phyloP scores from a whole-genome alignment of 2,329 filamentous ascomycete genomes.

The Botrytis galanthina region DNA sequence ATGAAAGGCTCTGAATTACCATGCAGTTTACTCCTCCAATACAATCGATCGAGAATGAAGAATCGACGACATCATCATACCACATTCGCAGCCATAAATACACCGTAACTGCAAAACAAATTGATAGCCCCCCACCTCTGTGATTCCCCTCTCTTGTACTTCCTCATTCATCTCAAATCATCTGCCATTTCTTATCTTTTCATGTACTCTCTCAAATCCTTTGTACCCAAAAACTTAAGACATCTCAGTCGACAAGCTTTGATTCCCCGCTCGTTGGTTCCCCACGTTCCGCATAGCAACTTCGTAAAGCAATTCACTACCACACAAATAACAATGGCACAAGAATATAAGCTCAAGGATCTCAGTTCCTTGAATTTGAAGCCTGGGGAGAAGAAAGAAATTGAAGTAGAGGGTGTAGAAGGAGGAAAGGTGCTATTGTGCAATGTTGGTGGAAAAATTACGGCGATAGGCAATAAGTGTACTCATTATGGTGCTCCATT shows the following conservation, averaged over 20 bases:
- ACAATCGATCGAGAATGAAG: neutral
- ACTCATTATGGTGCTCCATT: conserved; percentile 91
- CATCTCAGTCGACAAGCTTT: conserved; percentile 20
- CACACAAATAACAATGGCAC: conserved; percentile 40
- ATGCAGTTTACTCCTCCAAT: neutral
- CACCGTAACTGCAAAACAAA: neutral
- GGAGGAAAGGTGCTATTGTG: conserved; percentile 82
- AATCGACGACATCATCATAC: conserved; percentile 13
- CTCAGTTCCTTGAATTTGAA: conserved; percentile 71
- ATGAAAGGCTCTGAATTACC: conserved; percentile 12
- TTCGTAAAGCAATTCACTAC: conserved; percentile 21
- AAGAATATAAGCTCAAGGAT: conserved; percentile 71
- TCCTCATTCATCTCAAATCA: neutral
- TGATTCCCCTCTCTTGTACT: neutral
- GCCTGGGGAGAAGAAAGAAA: conserved; percentile 81
- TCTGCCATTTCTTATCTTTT: neutral
- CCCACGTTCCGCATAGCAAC: conserved; percentile 19
- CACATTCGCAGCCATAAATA: neutral
- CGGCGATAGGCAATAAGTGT: conserved; percentile 81
- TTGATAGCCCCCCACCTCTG: conserved; percentile 1
- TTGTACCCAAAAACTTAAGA: conserved; percentile 6
- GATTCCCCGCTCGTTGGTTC: conserved; percentile 21
- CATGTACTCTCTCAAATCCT: conserved; percentile 17
- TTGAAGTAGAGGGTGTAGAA: conserved; percentile 85
- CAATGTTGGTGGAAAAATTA: conserved; percentile 71